Conservation (phyloP, 768 basidiomycete species). For the Saitozyma sp. region DNA sequence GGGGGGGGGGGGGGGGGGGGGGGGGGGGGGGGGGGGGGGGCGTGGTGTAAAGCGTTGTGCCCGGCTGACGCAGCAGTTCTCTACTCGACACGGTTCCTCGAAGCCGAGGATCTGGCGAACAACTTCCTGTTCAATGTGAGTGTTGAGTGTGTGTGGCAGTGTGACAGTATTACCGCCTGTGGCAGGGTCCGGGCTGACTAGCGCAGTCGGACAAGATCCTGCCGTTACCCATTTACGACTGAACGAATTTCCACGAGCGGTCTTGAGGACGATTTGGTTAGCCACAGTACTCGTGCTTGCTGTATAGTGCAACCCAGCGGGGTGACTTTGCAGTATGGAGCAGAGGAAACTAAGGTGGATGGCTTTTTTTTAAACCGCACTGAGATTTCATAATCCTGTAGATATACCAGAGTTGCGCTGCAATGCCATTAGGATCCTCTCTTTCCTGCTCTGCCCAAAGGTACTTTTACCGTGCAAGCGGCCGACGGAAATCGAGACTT, state of each 20-base stretch:
- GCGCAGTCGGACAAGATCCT: constrained; percentile 60
- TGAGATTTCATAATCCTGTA: too few species aligned
- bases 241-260: neutral
- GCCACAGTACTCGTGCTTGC: too few species aligned
- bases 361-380: too few species aligned
- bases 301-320: too few species aligned
- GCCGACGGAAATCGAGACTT: too few species aligned
- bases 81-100: constrained; percentile 81
- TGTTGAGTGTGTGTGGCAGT: neutral
- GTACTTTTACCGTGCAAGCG: too few species aligned
- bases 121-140: constrained; percentile 84
- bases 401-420: too few species aligned
- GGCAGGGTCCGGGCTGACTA: neutral
- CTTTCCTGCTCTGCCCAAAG: too few species aligned
- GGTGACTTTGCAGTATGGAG: too few species aligned
- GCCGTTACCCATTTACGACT: constrained; percentile 52
- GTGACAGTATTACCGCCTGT: neutral
- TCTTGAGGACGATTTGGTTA: too few species aligned
- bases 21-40: constrained; percentile 86
- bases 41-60: constrained; percentile 33
- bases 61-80: constrained; percentile 60
- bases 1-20: constrained; percentile 78
- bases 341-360: too few species aligned
- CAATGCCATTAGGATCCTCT: too few species aligned
- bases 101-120: constrained; percentile 86